Base-by-base conservation (phyloP, 306 rosid genomes). In the Sicyos baderoa region DNA sequence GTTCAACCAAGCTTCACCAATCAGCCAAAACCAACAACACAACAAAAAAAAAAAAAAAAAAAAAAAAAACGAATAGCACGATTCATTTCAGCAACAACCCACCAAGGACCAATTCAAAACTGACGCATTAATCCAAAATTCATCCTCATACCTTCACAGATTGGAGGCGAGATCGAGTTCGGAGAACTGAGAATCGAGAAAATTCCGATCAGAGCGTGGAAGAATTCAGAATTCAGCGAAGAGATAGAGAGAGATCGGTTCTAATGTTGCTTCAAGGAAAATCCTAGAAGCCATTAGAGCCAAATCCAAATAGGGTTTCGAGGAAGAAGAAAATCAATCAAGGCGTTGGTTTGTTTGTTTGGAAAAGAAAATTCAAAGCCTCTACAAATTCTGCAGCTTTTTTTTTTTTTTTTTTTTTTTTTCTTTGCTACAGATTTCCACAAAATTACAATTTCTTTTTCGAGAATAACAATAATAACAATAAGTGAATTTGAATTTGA, bases 301-400 rank as follows among this genome's bases (percentile, higher is more conserved):
- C 27, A 37, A 3, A 37, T 9, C 18, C 16, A 37, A 11, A 18
- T 57, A 65, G 45, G 73, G 73, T 50, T 35, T 58, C 2, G 27
- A 5, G 50, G 62, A 70, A 45, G 9, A 62, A 68, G 49, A 48
- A 42, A 76, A 65, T 64, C 35, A 29, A 73, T 42, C 35, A 5
- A 29, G 35, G 74, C 72, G 80, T 66, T 67, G 74, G 45, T 22
- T 32, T 19, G 47, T 29, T 48, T 64, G 90, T 80, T 84, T 83
- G 22, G 49, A 58, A 32, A 73, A 71, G 79, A 66, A 48, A 77
- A 77, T 81, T 79, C 62, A 51, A 73, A 73, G 81, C 81, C 76
- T 58, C 73, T 64, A 79, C 74, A 83, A 84, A 82, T 27, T 85
- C 73, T 74, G 71, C 85, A 79, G 79, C 91, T 86, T 87, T 86